Base-by-base conservation (phyloP, 352 stramenopile genomes). In the Pythium sukuiense region DNA sequence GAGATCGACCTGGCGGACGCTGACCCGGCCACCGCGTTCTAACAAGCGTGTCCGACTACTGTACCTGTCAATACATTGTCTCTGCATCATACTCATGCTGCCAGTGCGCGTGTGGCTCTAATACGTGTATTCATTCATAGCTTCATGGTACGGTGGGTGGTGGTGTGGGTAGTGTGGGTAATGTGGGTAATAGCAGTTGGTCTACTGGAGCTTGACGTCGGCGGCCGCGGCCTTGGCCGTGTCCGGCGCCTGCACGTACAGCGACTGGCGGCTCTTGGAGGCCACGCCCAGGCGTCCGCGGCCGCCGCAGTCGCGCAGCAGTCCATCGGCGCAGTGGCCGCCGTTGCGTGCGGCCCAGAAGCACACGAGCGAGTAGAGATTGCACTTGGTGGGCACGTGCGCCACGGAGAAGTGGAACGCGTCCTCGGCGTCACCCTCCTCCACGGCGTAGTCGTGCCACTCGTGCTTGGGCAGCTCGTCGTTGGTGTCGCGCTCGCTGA, bases 401-500 rank as follows among this genome's bases (percentile, higher is more conserved):
- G 81, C 76, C 29, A 93, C 86, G 37, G 89, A 82, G 64, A 90
- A 95, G 50, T 61, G 68, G 65, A 93, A 88, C n/a, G 85, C 87
- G 61, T 88, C 80, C 30, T 91, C 73, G 0, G 70, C 74, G 57
- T 89, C 71, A 29, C 87, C 87, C 27, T 79, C 71, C 49, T 93
- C 72, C 71, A 93, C 91, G 43, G 86, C 82, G 55, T 94, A 94
- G 71, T 95, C 77, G 61, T 75, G 74, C 87, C 87, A 95, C 49
- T 94, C 83, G 70, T 86, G 76, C 72, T 95, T 95, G 61, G 59
- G 69, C 56, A 95, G 74, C 5, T 64, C 74, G 27, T 76, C 65
- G 65, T 95, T 95, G 67, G 92, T 95, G 76, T 95, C 87, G 45
- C 67, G 76, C 70, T 95, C 79, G 49, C 87, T 84, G 63, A 95